These are phyloP conservation scores for Leersia perrieri DNA, from an alignment of 176 grass and related monocot genomes.

Conservation along the genomic window DNA sequence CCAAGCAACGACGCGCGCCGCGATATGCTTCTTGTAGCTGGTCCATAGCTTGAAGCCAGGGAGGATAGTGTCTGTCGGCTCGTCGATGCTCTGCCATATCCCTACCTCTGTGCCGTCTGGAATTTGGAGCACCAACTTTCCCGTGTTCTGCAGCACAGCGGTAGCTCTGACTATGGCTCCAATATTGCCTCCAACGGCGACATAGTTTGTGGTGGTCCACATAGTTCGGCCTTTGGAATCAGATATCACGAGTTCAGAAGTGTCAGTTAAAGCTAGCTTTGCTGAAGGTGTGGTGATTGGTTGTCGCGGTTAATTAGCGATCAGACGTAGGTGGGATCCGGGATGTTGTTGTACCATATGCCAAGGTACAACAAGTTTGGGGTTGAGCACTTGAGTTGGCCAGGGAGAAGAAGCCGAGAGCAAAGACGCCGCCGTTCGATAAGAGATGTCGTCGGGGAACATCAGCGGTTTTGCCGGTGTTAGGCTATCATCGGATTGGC, in stretches of 20 bases:
- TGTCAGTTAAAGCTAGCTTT: constrained; percentile 6
- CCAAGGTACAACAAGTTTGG: constrained; percentile 6
- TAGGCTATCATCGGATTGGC: constrained; percentile 32
- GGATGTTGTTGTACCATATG: constrained; percentile 47
- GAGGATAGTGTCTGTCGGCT: constrained; percentile 35
- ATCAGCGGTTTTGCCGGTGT: constrained; percentile 22
- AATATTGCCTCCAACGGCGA: too few relatives aligned
- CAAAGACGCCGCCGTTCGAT: constrained; percentile 36
- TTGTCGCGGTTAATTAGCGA: constrained; percentile 52
- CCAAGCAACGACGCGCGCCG: neutral
- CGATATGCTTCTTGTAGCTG: neutral
- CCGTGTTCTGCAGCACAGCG: neutral
- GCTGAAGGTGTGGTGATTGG: neutral
- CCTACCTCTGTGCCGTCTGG: neutral
- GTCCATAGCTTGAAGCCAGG: neutral
- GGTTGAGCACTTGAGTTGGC: constrained; percentile 12
- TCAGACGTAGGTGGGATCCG: constrained; percentile 36
- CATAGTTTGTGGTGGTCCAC: too few relatives aligned
- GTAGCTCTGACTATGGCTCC: too few relatives aligned
- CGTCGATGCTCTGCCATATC: constrained; percentile 50
- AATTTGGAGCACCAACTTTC: constrained; percentile 32
- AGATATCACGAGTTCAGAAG: constrained; percentile 25
- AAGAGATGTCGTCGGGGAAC: constrained; percentile 9
- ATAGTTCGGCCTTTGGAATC: constrained; percentile 15
- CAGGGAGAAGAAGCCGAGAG: constrained; percentile 51